phyloP scores from a whole-genome alignment of 2,329 filamentous ascomycete species.

The Aspergillus hiratsukae region DNA sequence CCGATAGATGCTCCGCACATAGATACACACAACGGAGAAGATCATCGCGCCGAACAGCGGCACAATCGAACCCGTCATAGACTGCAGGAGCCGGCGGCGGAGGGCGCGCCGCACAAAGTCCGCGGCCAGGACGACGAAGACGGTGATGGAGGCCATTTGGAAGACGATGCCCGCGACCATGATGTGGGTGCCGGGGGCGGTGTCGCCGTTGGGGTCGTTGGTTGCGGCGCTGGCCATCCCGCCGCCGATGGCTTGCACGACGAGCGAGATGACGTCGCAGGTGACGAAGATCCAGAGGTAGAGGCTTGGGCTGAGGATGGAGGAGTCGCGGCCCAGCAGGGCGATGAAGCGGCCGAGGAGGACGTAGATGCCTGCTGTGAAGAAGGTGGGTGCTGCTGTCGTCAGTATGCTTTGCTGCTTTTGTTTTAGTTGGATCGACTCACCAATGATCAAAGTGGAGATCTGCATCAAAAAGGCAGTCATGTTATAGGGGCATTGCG shows the following conservation, averaged over 20 bases:
- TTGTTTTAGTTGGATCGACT: not conserved
- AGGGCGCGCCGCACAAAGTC: slow-evolving; percentile 43
- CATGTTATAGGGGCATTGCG: slow-evolving; percentile 46
- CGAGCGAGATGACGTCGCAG: slow-evolving; percentile 51
- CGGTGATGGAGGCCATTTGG: slow-evolving; percentile 52
- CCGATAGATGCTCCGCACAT: slow-evolving; percentile 48
- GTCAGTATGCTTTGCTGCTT: not conserved
- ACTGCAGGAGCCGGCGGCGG: slow-evolving; percentile 20
- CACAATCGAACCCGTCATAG: slow-evolving; percentile 21
- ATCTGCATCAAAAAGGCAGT: slow-evolving; percentile 51
- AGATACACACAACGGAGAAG: slow-evolving; percentile 43
- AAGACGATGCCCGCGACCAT: slow-evolving; percentile 55
- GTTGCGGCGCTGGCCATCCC: slow-evolving; percentile 46
- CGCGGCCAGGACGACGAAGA: slow-evolving; percentile 48
- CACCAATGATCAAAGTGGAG: slow-evolving; percentile 38
- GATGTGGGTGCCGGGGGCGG: slow-evolving; percentile 46
- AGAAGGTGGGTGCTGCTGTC: slow-evolving; percentile 44
- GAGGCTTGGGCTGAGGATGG: slow-evolving; percentile 38
- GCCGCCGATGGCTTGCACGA: slow-evolving; percentile 54
- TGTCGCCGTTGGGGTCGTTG: slow-evolving; percentile 42
- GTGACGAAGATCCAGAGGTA: slow-evolving; percentile 52
- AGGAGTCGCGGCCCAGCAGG: slow-evolving; percentile 41
- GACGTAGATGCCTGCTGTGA: slow-evolving; percentile 50
- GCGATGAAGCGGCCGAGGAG: slow-evolving; percentile 47
- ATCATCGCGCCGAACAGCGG: slow-evolving; percentile 37